phyloP scores from a whole-genome alignment of 225 moss, liverwort and hornwort species.

The Polytrichum commune region DNA sequence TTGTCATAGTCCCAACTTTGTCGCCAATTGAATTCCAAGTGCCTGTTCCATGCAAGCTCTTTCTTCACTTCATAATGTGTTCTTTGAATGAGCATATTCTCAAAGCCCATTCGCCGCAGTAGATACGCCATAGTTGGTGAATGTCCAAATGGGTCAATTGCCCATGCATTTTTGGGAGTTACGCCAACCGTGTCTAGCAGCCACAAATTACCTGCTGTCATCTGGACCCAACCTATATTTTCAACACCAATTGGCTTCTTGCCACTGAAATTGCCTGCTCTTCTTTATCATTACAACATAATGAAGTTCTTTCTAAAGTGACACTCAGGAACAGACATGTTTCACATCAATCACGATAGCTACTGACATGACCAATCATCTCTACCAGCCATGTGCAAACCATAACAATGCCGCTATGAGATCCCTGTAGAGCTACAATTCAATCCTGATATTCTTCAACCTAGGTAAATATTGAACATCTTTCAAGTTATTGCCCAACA shows the following conservation, averaged over 20 bases:
- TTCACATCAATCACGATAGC: no score
- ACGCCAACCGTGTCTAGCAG: conserved; percentile 83
- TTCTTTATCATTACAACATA: no score
- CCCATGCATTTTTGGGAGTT: conserved; percentile 88
- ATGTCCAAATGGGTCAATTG: conserved; percentile 97
- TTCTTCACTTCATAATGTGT: conserved; percentile 99
- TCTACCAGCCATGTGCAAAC: no score
- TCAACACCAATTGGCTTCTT: background rate
- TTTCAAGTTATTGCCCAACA: no score
- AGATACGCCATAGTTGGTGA: conserved; percentile 98
- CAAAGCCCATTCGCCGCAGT: conserved; percentile 88
- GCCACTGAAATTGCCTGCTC: no score
- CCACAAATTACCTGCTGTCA: conserved; percentile 97
- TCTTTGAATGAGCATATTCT: conserved; percentile 98
- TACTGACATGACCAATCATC: no score
- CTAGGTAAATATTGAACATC: no score
- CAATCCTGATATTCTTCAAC: no score
- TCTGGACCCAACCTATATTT: conserved; percentile 45
- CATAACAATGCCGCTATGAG: no score
- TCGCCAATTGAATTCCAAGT: conserved; percentile 95
- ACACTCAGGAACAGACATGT: no score
- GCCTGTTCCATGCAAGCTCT: conserved; percentile 73
- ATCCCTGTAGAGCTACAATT: no score
- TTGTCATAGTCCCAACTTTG: conserved; percentile 89
- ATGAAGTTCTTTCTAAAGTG: no score